These are phyloP conservation scores for Globisporangium abappressorium DNA, from an alignment of 352 stramenopile genomes.

Conservation along the genomic window DNA sequence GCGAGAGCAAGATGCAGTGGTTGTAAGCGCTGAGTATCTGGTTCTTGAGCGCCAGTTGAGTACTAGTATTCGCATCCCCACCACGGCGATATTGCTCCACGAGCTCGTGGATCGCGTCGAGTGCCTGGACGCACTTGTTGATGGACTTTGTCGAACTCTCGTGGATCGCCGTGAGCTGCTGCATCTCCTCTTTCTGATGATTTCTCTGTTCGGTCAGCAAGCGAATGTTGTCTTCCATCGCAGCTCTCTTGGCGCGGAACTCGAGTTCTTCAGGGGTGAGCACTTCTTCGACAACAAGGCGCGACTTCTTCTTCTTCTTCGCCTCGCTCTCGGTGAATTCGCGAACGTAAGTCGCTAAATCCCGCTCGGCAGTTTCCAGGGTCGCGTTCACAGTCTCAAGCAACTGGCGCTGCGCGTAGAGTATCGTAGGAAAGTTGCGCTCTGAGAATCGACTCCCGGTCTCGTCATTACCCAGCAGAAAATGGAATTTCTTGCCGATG, in stretches of 20 bases:
- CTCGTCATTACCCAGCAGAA: conserved; percentile 26
- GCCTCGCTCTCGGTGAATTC: conserved; percentile 55
- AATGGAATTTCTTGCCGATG: conserved; percentile 52
- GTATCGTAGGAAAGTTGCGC: conserved; percentile 47
- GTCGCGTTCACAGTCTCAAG: conserved; percentile 29
- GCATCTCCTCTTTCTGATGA: conserved; percentile 24
- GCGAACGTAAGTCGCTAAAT: conserved; percentile 37
- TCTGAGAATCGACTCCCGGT: conserved; percentile 55
- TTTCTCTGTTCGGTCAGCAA: conserved; percentile 23
- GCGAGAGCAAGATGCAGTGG: conserved; percentile 47
- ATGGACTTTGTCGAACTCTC: conserved; percentile 36
- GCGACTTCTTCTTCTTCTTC: conserved; percentile 83
- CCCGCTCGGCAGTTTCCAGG: conserved; percentile 27
- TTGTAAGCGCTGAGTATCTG: conserved; percentile 39
- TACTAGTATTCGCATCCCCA: background rate
- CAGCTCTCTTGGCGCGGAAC: conserved; percentile 40
- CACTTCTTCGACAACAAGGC: conserved; percentile 67
- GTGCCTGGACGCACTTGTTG: conserved; percentile 61
- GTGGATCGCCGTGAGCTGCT: conserved; percentile 21
- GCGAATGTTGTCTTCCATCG: conserved; percentile 41
- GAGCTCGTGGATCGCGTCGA: conserved; percentile 48
- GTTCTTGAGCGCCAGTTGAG: conserved; percentile 14
- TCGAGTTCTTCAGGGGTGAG: conserved; percentile 57
- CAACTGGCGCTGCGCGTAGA: conserved; percentile 67
- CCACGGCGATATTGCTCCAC: conserved; percentile 39